Base-by-base conservation (phyloP, 164 flowering plant genomes). In the Vitis amurensis region DNA sequence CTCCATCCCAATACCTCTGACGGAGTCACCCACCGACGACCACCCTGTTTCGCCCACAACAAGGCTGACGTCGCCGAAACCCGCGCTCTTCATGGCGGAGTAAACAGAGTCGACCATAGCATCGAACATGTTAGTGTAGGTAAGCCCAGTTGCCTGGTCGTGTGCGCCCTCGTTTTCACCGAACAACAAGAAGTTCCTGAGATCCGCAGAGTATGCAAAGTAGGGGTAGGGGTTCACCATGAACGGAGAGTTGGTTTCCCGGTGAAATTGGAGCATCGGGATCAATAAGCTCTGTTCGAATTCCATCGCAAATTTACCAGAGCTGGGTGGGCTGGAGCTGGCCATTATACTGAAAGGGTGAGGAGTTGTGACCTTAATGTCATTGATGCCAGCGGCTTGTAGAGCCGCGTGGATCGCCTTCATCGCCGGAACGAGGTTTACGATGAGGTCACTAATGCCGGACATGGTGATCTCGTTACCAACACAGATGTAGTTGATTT, bases 11-110 rank as follows among this genome's bases (percentile, higher is more conserved):
- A 81, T 84, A 1, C 65, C 84, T 70, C 85, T 88, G 57, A 63
- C 64, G 17, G 87, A 68, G 65, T 85, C 92, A 11, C 87, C 94
- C 30, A 68, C 67, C 9, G 97, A 86, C 7, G 98, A 90, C 98
- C 98, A 94, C 7, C 98, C 98, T 0, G 97, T 92, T 74, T 94
- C 98, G 3, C 79, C 97, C 53, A 86, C 88, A 37, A 80, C 88
- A 37, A 94, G 79, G 12, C 83, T 90, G 64, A 94, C 94, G 67
- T 91, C 93, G 0, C 75, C 87, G 70, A 82, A 92, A 13, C 95
- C 95, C 64, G 89, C 19, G 49, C 50, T 70, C 76, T 79, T 84
- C 98, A 94, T 90, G n/a, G 87, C 81, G 55, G 81, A 73, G 73
- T 72, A 75, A 14, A 81, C 87, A 11, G 84, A 79, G 61, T 83